Base-by-base conservation (phyloP, 306 rosid genomes). In the Vigna radiata region DNA sequence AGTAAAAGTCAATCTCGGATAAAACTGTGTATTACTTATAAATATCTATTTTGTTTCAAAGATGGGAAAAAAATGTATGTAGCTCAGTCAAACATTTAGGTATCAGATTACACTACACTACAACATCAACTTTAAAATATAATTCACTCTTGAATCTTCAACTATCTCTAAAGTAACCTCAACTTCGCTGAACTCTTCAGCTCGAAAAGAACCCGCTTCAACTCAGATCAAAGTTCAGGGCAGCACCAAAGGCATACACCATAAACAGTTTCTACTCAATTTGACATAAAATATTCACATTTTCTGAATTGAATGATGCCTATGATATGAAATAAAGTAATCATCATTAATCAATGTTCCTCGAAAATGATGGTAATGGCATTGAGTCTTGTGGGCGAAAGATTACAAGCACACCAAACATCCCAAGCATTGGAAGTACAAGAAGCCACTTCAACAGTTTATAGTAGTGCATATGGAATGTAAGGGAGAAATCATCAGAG, bases 391-490 rank as follows among this genome's bases (percentile, higher is more conserved):
- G 99, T 0, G 99, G 99, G 7, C 87, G 94, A 75, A 96, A 91
- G 85, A 96, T 91, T 75, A 89, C 92, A 53, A 96, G 98, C 58
- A 96, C 85, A 2, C 91, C 89, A 36, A 92, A 96, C 99, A 96
- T 96, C 61, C 93, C 98, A 12, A 96, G 82, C 98, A 96, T 96
- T 18, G 99, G 99, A 58, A 96, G 93, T 82, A 92, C 90, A 55
- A 96, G 91, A 77, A 96, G 88, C 99, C 99, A 92, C 85, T 96
- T 96, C 90, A 96, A 72, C 79, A 96, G 78, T 79, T 91, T 96
- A 72, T 92, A 96, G 85, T 92, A 96, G 85, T 96, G 82, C 99
- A 96, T 91, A 71, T 92, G 99, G 86, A 96, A 96, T 76, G 99
- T 96, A 65, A 96, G 96, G 78, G 99, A 92, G 83, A 96, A 96